Percentiles rank a stretch among this genome's conserved stretches.
Conservation (phyloP, 129 eudicot genomes). For the Oenanthe sinensis region DNA sequence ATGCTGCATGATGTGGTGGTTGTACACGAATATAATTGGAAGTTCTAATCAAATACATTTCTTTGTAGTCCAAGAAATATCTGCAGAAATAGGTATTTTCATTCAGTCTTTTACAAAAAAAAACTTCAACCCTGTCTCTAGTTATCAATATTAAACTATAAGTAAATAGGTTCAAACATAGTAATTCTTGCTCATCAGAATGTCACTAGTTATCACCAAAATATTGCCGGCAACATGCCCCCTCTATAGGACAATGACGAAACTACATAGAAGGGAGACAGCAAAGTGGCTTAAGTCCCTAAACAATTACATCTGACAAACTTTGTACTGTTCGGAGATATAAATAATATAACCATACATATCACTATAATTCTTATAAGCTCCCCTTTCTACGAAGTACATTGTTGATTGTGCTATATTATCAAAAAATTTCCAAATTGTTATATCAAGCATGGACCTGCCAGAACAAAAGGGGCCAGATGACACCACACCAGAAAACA, state of each 20-base stretch:
- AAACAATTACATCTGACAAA: neutral
- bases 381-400: no score
- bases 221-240: neutral
- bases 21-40: neutral
- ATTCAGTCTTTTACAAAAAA: neutral
- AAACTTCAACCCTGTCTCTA: neutral
- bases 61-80: neutral
- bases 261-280: slow-evolving; percentile 12
- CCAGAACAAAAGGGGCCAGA: slow-evolving; percentile 15
- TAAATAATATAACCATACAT: neutral
- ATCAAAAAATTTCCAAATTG: neutral
- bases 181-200: neutral
- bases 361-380: neutral
- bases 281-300: slow-evolving; percentile 5
- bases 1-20: slow-evolving; percentile 7
- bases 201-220: neutral
- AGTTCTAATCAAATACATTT: neutral
- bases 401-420: neutral
- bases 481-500: neutral
- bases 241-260: neutral
- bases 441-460: slow-evolving; percentile 17
- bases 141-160: neutral
- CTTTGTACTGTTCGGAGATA: neutral
- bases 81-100: neutral
- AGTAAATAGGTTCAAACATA: neutral